Conservation (phyloP, 352 stramenopile genomes). For the Pythium phragmiticola region DNA sequence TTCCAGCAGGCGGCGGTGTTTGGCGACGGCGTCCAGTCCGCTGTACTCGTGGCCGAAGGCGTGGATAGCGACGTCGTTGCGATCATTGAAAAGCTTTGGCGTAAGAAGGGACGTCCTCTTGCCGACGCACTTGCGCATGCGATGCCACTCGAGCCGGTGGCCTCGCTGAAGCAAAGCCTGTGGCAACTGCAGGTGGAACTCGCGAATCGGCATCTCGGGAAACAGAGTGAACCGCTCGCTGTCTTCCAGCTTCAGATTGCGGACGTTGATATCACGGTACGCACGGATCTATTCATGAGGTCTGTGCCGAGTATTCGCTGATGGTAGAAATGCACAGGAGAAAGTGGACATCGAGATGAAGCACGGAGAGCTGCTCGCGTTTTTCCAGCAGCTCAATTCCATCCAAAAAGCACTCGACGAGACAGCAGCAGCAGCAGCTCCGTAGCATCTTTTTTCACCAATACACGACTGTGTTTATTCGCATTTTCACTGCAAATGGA, state of each 20-base stretch:
- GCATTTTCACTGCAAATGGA: constrained; percentile 42
- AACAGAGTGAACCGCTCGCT: constrained; percentile 41
- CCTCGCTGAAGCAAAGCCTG: constrained; percentile 37
- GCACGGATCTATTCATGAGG: background rate
- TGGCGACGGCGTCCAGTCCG: constrained; percentile 30
- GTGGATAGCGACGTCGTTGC: constrained; percentile 31
- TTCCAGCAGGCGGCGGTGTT: constrained; percentile 51
- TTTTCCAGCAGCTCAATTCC: constrained; percentile 67
- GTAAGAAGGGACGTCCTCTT: constrained; percentile 42
- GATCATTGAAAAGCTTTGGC: constrained; percentile 53
- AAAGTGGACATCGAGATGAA: constrained; percentile 58
- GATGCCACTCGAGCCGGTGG: constrained; percentile 16
- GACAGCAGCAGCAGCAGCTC: background rate
- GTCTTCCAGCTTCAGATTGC: constrained; percentile 54
- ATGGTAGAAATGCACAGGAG: constrained; percentile 24
- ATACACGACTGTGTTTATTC: background rate
- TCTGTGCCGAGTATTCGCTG: background rate
- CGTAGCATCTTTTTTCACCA: background rate
- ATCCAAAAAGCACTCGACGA: constrained; percentile 53
- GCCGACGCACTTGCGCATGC: constrained; percentile 13
- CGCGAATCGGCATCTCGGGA: constrained; percentile 37
- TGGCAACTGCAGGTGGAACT: constrained; percentile 64
- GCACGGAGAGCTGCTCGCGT: constrained; percentile 44
- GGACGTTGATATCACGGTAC: constrained; percentile 12
- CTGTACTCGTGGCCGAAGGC: constrained; percentile 27